Percentiles rank a stretch among this genome's conserved stretches.
Conservation (phyloP, 2,329 filamentous ascomycete genomes). For the Xylogone sp. region DNA sequence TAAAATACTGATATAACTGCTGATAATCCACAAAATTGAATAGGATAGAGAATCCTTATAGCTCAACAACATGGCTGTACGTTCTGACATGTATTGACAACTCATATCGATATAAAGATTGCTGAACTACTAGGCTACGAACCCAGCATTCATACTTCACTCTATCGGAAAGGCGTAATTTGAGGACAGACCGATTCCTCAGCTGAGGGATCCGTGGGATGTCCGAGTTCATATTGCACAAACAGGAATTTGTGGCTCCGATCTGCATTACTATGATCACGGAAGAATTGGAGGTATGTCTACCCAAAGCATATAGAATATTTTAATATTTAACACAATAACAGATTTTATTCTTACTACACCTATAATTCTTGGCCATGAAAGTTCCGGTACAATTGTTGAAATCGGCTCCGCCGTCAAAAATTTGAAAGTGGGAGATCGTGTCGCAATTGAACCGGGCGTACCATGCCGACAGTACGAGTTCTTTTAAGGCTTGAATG, state of each 20-base stretch:
- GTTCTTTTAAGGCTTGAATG: no score
- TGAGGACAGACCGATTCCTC: slow-evolving; percentile 38
- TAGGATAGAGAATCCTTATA: no score
- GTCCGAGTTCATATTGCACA: slow-evolving; percentile 41
- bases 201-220: slow-evolving; percentile 35
- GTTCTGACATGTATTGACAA: no score
- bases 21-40: no score
- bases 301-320: slow-evolving; percentile 8
- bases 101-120: no score
- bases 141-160: no score
- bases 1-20: no score
- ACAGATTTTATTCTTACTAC: slow-evolving; percentile 39
- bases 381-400: slow-evolving; percentile 38
- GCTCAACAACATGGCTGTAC: no score
- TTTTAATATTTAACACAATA: slow-evolving; percentile 30
- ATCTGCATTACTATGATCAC: slow-evolving; percentile 35
- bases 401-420: slow-evolving; percentile 37
- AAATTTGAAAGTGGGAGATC: slow-evolving; percentile 39
- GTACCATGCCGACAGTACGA: slow-evolving; percentile 40
- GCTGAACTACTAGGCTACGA: no score
- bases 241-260: slow-evolving; percentile 44
- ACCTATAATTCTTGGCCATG: slow-evolving; percentile 45
- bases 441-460: slow-evolving; percentile 45
- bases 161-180: no score
- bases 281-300: no score